Base-by-base conservation (phyloP, 805 yeast species). In the Yarrowia keelungensis region DNA sequence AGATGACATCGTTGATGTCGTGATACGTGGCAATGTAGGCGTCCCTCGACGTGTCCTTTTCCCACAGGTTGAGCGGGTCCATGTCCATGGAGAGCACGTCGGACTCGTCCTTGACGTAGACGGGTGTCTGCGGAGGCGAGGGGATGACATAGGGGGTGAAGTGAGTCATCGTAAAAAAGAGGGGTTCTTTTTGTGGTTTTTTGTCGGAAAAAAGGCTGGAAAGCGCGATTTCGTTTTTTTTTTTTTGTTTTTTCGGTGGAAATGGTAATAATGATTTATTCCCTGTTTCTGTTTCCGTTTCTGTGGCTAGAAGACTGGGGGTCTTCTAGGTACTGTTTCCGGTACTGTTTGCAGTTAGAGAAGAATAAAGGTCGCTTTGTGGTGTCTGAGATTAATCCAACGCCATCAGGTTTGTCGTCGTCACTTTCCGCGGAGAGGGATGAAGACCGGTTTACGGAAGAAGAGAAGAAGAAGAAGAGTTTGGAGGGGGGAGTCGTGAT, bases 401-500 rank as follows among this genome's bases (percentile, higher is more conserved):
- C 54, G 67, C 56, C 67, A 62, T 62, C 56, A 62, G 67, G 35
- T 62, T 59, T 59, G 65, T 59, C 65, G 65, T 59, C 65, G 65
- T 59, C 65, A 45, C 65, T 59, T 59, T 59, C 65, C 65, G 65
- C n/a, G 49, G 65, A 59, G 65, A 59, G 65, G 64, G 65, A 59
- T 59, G 65, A 59, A 59, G 65, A 59, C 65, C 51, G 56, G 65
- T 43, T 56, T 59, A 45, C 32, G 32, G 32, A 26, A 26, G 32
- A 26, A 26, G 32, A 26, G 65, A 35, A 59, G 43, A 59, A 14
- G n/a, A 35, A 35, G 32, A 35, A 10, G 15, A 8, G 15, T 32
- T 58, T 11, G 42, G 65, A 10, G 58, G 72, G 70, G 12, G 45
- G 65, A 7, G 69, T 11, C 11, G 53, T 47, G 77, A 75, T 59